Percentiles rank a stretch among this genome's conserved stretches.
These are phyloP conservation scores for Diatrype stigma DNA, from an alignment of 2,329 filamentous ascomycete species.

Conservation along the genomic window DNA sequence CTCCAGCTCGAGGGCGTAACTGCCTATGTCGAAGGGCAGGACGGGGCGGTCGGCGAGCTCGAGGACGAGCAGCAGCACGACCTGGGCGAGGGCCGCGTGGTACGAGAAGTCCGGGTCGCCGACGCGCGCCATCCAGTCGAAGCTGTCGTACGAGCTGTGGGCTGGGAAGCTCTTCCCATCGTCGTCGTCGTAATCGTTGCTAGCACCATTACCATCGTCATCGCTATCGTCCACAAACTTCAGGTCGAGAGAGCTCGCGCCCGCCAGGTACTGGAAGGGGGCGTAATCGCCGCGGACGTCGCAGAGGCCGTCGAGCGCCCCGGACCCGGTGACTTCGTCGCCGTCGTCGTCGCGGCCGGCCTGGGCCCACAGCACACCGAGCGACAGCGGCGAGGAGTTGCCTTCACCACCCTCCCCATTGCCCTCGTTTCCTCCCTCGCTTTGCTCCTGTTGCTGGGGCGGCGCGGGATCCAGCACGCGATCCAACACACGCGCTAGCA, in stretches of 20 bases:
- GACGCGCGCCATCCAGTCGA: constrained; percentile 75
- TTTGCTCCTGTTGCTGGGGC: too few relatives aligned
- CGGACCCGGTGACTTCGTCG: background rate
- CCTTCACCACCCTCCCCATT: constrained; percentile 28
- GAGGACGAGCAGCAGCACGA: constrained; percentile 77
- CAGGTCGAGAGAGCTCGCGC: constrained; percentile 82
- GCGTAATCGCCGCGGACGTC: constrained; percentile 79
- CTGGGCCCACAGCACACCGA: too few relatives aligned
- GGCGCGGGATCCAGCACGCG: constrained; percentile 71
- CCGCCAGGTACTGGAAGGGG: constrained; percentile 86
- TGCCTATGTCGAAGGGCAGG: constrained; percentile 73
- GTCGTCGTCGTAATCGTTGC: constrained; percentile 51
- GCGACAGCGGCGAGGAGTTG: too few relatives aligned
- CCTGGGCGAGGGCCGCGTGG: constrained; percentile 72
- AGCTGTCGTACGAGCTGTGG: constrained; percentile 85
- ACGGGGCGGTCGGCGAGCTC: constrained; percentile 80
- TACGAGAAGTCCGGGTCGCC: constrained; percentile 81
- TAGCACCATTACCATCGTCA: too few relatives aligned
- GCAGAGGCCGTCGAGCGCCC: constrained; percentile 57
- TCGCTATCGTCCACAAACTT: constrained; percentile 65
- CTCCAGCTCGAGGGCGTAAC: constrained; percentile 64
- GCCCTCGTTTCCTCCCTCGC: constrained; percentile 69
- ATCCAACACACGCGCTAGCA: constrained; percentile 68
- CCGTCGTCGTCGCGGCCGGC: too few relatives aligned
- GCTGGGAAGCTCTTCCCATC: constrained; percentile 62